Evolutionary conservation across 169 alveolate species (phyloP).

Genomic region (Perkinsus marinus): DNA sequence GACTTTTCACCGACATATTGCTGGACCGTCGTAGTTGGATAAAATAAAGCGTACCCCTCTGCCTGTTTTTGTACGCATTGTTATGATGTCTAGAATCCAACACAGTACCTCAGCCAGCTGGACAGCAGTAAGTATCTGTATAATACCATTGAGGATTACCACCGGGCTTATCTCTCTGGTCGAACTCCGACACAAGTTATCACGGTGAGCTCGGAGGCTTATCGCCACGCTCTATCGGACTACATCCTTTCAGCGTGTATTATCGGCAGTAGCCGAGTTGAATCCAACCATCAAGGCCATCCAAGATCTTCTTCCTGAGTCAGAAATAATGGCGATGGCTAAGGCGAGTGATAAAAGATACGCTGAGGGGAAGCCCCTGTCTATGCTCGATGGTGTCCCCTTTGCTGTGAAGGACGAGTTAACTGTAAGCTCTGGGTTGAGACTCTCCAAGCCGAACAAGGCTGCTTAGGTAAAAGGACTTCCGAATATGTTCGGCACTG

Average conservation of each 20-base stretch:
- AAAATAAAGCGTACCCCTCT: too few species aligned
- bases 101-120: neutral
- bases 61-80: too few species aligned
- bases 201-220: neutral
- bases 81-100: neutral
- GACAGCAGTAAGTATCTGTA: neutral
- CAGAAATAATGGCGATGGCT: neutral
- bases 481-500: neutral
- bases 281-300: neutral
- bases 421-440: neutral
- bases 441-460: neutral
- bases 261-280: neutral
- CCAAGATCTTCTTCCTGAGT: neutral
- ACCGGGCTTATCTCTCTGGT: neutral
- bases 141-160: neutral
- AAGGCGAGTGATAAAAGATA: neutral
- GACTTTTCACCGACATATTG: too few species aligned
- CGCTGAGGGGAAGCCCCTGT: neutral
- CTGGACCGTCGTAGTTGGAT: too few species aligned
- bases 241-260: neutral
- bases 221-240: neutral
- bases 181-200: neutral
- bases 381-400: neutral
- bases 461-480: neutral
- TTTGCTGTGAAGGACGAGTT: neutral